These are phyloP conservation scores for Cladosporium halotolerans DNA, from an alignment of 2,329 filamentous ascomycete genomes.

Conservation along the genomic window DNA sequence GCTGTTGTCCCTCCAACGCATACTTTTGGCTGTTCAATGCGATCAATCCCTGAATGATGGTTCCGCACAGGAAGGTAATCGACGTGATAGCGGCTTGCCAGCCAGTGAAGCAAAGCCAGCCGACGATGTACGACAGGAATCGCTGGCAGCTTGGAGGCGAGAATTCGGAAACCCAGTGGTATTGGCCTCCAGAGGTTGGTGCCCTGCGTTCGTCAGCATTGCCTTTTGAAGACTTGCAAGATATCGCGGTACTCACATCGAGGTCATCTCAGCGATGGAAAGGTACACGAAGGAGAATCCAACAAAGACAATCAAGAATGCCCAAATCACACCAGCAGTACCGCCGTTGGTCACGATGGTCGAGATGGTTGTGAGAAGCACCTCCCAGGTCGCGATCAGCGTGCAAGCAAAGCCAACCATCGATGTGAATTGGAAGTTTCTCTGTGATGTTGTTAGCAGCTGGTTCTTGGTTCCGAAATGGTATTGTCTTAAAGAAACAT, in stretches of 20 bases:
- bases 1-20: conserved; percentile 23
- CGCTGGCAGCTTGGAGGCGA: conserved; percentile 35
- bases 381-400: conserved; percentile 24
- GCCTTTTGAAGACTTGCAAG: background rate
- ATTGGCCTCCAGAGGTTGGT: conserved; percentile 41
- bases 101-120: conserved; percentile 39
- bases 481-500: background rate
- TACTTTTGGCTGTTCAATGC: conserved; percentile 34
- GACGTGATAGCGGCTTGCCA: conserved; percentile 40
- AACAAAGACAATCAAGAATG: conserved; percentile 29
- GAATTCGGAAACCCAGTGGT: conserved; percentile 44
- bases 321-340: conserved; percentile 31
- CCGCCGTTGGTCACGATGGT: conserved; percentile 17
- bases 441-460: conserved; percentile 12
- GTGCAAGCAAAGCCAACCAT: conserved; percentile 23
- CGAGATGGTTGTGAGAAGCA: conserved; percentile 13
- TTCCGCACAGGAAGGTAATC: conserved; percentile 37
- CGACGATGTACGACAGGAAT: conserved; percentile 40
- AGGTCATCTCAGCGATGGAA: conserved; percentile 43
- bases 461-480: background rate
- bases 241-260: conserved; percentile 29
- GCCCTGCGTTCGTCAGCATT: conserved; percentile 22
- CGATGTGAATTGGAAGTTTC: conserved; percentile 24
- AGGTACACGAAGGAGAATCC: conserved; percentile 37
- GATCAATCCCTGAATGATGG: conserved; percentile 37